Conservation (phyloP, 2,329 filamentous ascomycete genomes). For the Cercospora janseana region DNA sequence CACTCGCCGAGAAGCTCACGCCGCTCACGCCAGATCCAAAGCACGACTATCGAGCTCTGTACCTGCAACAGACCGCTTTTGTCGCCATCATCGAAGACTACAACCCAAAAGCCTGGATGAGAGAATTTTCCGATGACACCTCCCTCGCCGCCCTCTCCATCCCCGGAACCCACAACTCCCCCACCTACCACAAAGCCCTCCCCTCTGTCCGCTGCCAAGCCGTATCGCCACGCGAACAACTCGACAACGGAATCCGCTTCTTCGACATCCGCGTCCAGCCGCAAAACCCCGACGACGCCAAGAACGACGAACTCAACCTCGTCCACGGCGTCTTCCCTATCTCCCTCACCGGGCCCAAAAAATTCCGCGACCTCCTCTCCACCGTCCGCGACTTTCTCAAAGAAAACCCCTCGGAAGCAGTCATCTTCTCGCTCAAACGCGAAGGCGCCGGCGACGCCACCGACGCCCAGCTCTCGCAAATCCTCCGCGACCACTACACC, state of each 20-base stretch:
- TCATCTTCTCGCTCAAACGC: slow-evolving; percentile 86
- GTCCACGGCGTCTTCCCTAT: slow-evolving; percentile 91
- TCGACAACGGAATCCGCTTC: slow-evolving; percentile 88
- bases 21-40: slow-evolving; percentile 43
- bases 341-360: slow-evolving; percentile 75
- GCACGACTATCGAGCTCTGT: slow-evolving; percentile 45
- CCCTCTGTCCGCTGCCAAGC: slow-evolving; percentile 93
- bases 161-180: slow-evolving; percentile 93
- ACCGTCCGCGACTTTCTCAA: slow-evolving; percentile 69
- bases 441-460: slow-evolving; percentile 80
- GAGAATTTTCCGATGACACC: slow-evolving; percentile 65
- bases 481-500: slow-evolving; percentile 72
- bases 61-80: slow-evolving; percentile 40
- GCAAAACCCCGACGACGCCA: slow-evolving; percentile 54
- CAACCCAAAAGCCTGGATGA: slow-evolving; percentile 76
- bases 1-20: slow-evolving; percentile 40
- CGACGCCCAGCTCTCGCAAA: slow-evolving; percentile 73
- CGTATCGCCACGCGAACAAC: slow-evolving; percentile 71
- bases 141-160: slow-evolving; percentile 81
- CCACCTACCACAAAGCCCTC: slow-evolving; percentile 77
- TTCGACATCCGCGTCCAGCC: slow-evolving; percentile 84
- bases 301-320: slow-evolving; percentile 66
- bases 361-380: slow-evolving; percentile 71
- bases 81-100: slow-evolving; percentile 68
- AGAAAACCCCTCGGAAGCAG: slow-evolving; percentile 72